Conservation (phyloP, 345 rosid genomes). For the Draba incana region DNA sequence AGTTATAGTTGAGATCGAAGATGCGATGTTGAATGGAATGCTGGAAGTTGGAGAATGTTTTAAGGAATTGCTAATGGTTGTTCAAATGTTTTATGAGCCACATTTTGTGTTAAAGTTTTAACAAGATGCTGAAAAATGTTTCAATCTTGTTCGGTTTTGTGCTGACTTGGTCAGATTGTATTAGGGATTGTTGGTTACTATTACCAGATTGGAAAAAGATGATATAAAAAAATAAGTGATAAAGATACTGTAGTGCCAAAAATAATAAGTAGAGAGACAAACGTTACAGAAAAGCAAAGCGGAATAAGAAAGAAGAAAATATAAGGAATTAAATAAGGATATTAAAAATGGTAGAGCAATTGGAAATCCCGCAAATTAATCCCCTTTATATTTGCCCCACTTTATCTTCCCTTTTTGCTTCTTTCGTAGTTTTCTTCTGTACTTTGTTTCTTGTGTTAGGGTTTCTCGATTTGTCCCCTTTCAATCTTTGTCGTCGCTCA, state of each 20-base stretch:
- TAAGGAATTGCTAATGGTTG: too few relatives aligned
- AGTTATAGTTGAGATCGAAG: too few relatives aligned
- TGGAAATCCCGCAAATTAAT: slow-evolving; percentile 39
- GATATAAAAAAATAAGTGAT: too few relatives aligned
- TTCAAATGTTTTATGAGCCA: too few relatives aligned
- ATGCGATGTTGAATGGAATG: too few relatives aligned
- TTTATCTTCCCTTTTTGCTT: slow-evolving; percentile 31
- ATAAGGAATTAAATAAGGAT: not conserved
- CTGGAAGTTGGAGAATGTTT: too few relatives aligned
- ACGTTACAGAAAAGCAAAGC: slow-evolving; percentile 32
- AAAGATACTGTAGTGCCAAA: not conserved
- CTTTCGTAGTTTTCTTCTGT: slow-evolving; percentile 37
- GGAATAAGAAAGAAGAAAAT: slow-evolving; percentile 13
- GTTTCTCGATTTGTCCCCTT: slow-evolving; percentile 45
- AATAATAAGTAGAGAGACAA: slow-evolving; percentile 12
- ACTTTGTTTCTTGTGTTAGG: slow-evolving; percentile 50
- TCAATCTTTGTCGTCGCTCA: slow-evolving; percentile 45
- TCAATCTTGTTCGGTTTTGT: too few relatives aligned
- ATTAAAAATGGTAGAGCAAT: not conserved
- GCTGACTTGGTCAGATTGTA: too few relatives aligned
- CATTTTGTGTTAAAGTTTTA: too few relatives aligned
- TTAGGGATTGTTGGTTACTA: too few relatives aligned
- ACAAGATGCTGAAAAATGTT: too few relatives aligned
- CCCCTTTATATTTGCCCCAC: slow-evolving; percentile 10
- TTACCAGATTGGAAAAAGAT: too few relatives aligned